Evolutionary conservation across 2,329 filamentous ascomycete genomes (phyloP).

Genomic region (Rachicladosporium sp.): DNA sequence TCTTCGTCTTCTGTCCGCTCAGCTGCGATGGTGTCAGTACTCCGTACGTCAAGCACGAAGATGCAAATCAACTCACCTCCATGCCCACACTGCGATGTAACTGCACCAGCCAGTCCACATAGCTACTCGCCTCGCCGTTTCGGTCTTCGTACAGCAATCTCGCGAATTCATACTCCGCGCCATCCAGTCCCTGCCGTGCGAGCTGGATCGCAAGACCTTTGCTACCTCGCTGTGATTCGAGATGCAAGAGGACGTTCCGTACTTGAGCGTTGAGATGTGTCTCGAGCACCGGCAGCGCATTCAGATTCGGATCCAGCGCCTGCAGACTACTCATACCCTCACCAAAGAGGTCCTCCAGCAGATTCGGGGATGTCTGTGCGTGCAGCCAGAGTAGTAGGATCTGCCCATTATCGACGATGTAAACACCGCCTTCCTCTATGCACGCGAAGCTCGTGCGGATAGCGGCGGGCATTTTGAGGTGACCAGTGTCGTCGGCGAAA

Average conservation of each 20-base stretch:
- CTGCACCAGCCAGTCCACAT: conserved; percentile 96
- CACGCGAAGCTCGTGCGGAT: conserved; percentile 75
- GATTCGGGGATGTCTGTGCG: conserved; percentile 78
- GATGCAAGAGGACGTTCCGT: conserved; percentile 81
- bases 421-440: conserved; percentile 85
- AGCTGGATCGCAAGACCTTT: conserved; percentile 85
- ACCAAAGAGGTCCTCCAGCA: conserved; percentile 83
- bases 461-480: conserved; percentile 69
- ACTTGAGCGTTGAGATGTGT: conserved; percentile 92
- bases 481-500: conserved; percentile 83
- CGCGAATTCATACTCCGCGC: conserved; percentile 93
- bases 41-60: neutral
- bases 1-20: conserved; percentile 20
- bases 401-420: conserved; percentile 92
- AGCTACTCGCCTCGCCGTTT: conserved; percentile 95
- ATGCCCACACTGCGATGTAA: conserved; percentile 86
- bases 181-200: conserved; percentile 83
- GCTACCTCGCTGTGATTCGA: conserved; percentile 66
- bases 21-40: conserved; percentile 15
- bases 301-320: conserved; percentile 67
- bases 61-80: conserved; percentile 39
- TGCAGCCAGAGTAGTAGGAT: conserved; percentile 87
- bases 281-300: conserved; percentile 68
- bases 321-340: conserved; percentile 59
- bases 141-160: conserved; percentile 82